Evolutionary conservation across 306 rosid genomes (phyloP).

Genomic region (Purshia tridentata): DNA sequence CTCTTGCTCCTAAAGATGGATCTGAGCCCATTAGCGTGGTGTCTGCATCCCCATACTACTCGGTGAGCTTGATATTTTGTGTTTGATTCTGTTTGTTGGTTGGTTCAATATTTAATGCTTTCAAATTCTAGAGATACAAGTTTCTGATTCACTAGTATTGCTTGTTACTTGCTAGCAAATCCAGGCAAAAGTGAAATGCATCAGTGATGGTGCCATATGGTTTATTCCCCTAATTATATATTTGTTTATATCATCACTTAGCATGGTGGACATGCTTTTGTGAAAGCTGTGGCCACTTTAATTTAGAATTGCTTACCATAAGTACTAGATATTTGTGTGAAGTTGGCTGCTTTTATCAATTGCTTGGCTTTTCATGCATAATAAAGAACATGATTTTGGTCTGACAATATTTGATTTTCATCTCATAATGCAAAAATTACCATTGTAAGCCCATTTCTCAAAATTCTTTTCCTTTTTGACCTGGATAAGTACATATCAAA

Average conservation of each 20-base stretch:
- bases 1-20: constrained; percentile 55
- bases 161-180: constrained; percentile 21
- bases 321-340: neutral
- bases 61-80: constrained; percentile 44
- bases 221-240: constrained; percentile 11
- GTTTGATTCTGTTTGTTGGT: constrained; percentile 28
- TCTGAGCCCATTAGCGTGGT: constrained; percentile 59
- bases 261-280: constrained; percentile 30
- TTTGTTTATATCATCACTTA: constrained; percentile 16
- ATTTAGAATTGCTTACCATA: neutral
- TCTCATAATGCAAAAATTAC: neutral
- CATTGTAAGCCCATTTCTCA: neutral
- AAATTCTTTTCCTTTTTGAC: neutral
- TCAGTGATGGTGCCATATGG: constrained; percentile 11
- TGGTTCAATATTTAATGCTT: neutral
- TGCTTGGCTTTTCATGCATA: neutral
- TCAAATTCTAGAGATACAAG: neutral
- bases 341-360: constrained; percentile 5
- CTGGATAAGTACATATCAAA: neutral
- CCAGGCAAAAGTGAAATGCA: constrained; percentile 28
- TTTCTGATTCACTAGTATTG: neutral
- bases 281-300: constrained; percentile 15
- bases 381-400: neutral
- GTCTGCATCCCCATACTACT: constrained; percentile 75
- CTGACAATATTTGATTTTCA: no score